Base-by-base conservation (phyloP, 2,329 filamentous ascomycete genomes). In the Davidsoniella australis region DNA sequence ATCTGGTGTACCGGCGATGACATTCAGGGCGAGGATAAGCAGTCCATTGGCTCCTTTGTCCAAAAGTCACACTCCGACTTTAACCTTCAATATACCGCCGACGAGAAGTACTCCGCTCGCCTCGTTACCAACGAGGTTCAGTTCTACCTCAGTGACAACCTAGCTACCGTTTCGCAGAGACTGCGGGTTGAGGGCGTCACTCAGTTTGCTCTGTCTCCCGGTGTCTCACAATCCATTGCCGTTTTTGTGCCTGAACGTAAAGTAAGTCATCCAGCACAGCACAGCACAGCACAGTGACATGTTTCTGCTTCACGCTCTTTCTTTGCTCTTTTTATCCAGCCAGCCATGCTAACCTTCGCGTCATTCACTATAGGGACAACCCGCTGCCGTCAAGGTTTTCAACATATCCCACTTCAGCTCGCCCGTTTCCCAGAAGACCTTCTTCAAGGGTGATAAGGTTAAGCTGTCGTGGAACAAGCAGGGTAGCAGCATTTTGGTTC, bases 381-480 rank as follows among this genome's bases (percentile, higher is more conserved):
- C 91, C 36, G 88, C 91, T 49, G 77, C 85, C 1, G 87, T 96
- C 64, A 94, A 93, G 67, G 84, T 96, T 53, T 98, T 83, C 70
- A 86, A 89, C 57, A 84, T 96, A 36, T 89, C 91, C 40, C 75
- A 91, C 58, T 96, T 96, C 67, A 75, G 68, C 55, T 70, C 69
- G 48, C 80, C 88, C 4, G 80, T 94, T 45, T 95, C 89, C 38
- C 89, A 96, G 64, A 98, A 98, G 79, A 95, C 83, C 1, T 98
- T 98, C 63, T 98, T 87, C 78, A 98, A 98, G 71, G 88, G 88
- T 55, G 91, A 98, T 71, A 96, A 96, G 71, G 89, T 98, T 44
- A 87, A 95, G 66, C 71, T 98, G 61, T 95, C 95, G 70, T 98
- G 91, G 91, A 98, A 98, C 67, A 77, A 82, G 57, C 72, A 86